A percentile compares a stretch with the other conserved stretches of the same genome.
These are phyloP conservation scores for Citrus mangshanensis DNA, from an alignment of 345 rosid genomes.

Conservation along the genomic window DNA sequence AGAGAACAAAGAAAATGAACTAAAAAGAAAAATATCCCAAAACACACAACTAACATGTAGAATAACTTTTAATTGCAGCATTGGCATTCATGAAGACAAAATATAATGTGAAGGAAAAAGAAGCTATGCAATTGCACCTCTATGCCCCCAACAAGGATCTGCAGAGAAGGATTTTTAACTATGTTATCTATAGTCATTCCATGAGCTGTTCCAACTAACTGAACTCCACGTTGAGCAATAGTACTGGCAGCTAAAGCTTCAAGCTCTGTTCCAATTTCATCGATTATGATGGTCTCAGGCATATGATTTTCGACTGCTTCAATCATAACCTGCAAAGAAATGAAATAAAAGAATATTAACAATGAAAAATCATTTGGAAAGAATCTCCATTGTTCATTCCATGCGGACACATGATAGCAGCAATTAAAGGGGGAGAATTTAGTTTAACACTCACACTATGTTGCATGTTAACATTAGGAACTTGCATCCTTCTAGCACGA, in stretches of 20 bases:
- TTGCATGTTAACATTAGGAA: conserved; percentile 88
- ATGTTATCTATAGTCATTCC: conserved; percentile 90
- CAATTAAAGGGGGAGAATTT: not conserved
- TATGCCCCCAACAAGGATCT: conserved; percentile 87
- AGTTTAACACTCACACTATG: conserved; percentile 59
- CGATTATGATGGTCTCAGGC: conserved; percentile 92
- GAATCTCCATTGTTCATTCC: not conserved
- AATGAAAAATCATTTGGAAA: not conserved
- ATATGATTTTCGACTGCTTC: conserved; percentile 99
- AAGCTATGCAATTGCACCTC: conserved; percentile 46
- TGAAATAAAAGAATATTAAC: conserved; percentile 6
- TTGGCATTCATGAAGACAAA: not conserved
- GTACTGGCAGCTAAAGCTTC: conserved; percentile 98
- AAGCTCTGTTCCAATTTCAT: conserved; percentile 95
- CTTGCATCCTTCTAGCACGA: conserved; percentile 98
- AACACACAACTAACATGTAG: not conserved
- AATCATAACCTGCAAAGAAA: conserved; percentile 71
- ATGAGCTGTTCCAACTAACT: conserved; percentile 94
- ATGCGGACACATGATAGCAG: not conserved
- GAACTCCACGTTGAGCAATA: conserved; percentile 97
- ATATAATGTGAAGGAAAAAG: conserved; percentile 7
- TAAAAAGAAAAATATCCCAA: not conserved
- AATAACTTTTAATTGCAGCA: not conserved
- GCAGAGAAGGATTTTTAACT: conserved; percentile 89
- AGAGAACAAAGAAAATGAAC: not conserved